Evolutionary conservation across 352 stramenopile species (phyloP), one percentile per base, ranked within the genome.

Genomic region (Phytophthora tubulina): DNA sequence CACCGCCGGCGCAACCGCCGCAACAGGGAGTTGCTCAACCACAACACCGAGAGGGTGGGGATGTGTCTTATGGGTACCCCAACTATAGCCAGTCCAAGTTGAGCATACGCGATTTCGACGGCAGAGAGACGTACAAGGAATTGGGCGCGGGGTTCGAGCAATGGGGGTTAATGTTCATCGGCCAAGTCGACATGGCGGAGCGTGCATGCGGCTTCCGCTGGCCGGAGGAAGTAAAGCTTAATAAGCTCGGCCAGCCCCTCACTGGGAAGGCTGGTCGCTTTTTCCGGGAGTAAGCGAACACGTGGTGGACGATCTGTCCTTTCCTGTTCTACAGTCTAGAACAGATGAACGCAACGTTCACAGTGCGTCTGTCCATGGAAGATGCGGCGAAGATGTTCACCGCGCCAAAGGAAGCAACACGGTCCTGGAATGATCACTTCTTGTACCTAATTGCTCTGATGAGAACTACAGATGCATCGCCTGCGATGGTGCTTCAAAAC

Each of bases 311-410:
- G 5, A 50, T 46, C n/a, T 60, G 38, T 7, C 52, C 38, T 1
- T 60, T 21, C 36, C 15, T 60, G 36, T 38, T 54, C 11, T 60
- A 60, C 17, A n/a, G 36, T 4, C 21, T 60, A 2, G 21, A 60
- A 38, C 52, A 60, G 36, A 60, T 60, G 21, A 60, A 60, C 38
- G 36, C 14, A 6, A 38, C n/a, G n/a, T 50, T 60, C 52, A 60
- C 52, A 15, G 35, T 60, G 21, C 52, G 17, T 4, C 11, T 60
- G 3, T 60, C 52, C 2, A 60, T 49, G n/a, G 4, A 60, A 38
- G 35, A 60, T 9, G 52, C 52, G 7, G 35, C 52, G 2, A 10
- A 21, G 21, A 32, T 49, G 52, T 49, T 49, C 21, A 49, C 36
- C 2, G 36, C 52, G 9, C 1, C 15, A n/a, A 50, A 50, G 21